Base-by-base conservation (phyloP, 352 stramenopile species). In the Pilasporangium apinafurcum region DNA sequence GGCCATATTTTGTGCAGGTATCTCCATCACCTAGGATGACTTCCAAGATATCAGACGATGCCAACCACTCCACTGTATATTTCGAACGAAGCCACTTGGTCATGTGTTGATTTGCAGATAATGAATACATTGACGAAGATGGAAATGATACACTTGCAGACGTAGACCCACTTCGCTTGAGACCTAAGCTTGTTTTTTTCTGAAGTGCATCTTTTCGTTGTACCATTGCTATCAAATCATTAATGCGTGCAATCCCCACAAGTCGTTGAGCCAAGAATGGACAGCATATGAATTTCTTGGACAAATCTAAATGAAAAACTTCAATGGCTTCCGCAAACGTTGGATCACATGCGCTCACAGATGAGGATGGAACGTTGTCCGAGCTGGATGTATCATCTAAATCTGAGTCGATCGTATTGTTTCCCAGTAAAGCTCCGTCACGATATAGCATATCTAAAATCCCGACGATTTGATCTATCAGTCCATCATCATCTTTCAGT, bases 281-380 rank as follows among this genome's bases (percentile, higher is more conserved):
- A 35, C 83, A 95, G 47, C 83, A 92, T 25, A 95, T 78, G 45
- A 83, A 84, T 56, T 86, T 87, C 46, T 92, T 90, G 10, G 80
- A 78, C n/a, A 92, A 33, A 41, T 92, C 74, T 48, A 95, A 65
- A 51, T 89, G 72, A 27, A 92, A 87, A 21, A 90, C 59, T 39
- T 95, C 83, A 50, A 89, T 83, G 4, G 68, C 56, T 45, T 94
- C 72, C 14, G 76, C 72, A 55, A 91, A 87, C 41, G 65, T 44
- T 12, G 57, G 48, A 49, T 72, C 68, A 17, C 47, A 72, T 27
- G 49, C 46, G 8, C 40, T n/a, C 6, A 34, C 45, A 21, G 44
- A 35, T 27, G 38, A 31, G 3, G 44, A 48, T n/a, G 27, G 44
- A 37, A 63, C 49, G 5, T 4, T 22, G 13, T 51, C 37, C 3